Conservation (phyloP, 106 monocot genomes). For the Phalaenopsis equestris region DNA sequence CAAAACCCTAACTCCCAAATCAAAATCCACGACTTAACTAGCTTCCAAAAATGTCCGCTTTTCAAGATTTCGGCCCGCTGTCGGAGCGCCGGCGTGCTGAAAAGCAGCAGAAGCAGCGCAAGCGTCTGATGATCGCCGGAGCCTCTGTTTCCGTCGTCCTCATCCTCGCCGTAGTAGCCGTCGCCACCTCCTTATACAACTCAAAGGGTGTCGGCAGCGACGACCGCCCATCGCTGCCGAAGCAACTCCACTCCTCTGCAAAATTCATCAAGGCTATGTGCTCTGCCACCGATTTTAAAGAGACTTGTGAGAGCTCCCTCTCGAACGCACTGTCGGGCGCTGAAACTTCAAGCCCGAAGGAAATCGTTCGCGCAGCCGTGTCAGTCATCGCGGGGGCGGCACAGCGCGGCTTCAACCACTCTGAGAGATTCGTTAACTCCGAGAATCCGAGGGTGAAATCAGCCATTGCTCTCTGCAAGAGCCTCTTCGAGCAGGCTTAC, state of each 20-base stretch:
- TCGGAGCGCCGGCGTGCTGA: conserved; percentile 61
- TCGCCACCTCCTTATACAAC: conserved; percentile 17
- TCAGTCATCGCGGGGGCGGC: conserved; percentile 35
- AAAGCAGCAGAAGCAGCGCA: conserved; percentile 19
- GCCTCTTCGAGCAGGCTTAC: conserved; percentile 27
- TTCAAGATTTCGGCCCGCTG: conserved; percentile 56
- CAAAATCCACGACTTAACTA: not conserved
- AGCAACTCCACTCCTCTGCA: conserved; percentile 6
- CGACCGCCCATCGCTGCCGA: not conserved
- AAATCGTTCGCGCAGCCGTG: conserved; percentile 45
- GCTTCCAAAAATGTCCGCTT: conserved; percentile 37
- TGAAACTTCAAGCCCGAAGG: conserved; percentile 32
- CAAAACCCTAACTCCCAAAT: too few relatives aligned
- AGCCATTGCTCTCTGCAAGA: conserved; percentile 56
- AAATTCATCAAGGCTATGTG: conserved; percentile 22
- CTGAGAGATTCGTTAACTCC: conserved; percentile 16
- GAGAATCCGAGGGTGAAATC: conserved; percentile 40
- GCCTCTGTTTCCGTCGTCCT: conserved; percentile 25
- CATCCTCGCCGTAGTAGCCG: conserved; percentile 23
- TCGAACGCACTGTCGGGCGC: conserved; percentile 12
- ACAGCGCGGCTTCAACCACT: conserved; percentile 26
- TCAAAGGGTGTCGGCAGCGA: not conserved
- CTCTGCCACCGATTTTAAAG: conserved; percentile 25
- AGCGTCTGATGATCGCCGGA: conserved; percentile 34
- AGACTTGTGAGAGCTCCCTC: conserved; percentile 27